Evolutionary conservation across 768 basidiomycete genomes (phyloP), one percentile per base, ranked within the genome.

Genomic region (Astraeus odoratus): DNA sequence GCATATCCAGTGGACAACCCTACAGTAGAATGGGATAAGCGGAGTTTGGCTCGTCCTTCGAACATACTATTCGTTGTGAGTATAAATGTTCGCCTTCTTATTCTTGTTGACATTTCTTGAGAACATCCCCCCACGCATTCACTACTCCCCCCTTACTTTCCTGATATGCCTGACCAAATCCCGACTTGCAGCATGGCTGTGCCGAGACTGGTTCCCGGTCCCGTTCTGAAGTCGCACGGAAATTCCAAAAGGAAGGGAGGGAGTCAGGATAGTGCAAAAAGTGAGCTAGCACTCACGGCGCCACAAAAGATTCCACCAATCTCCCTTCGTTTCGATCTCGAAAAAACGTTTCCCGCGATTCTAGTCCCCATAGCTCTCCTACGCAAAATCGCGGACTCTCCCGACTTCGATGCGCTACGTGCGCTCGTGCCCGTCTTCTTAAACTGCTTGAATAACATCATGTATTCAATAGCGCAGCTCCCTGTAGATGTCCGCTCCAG

Each of bases 331-430:
- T 67, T 65, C 43, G 46, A 62, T 30, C 56, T 71, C 18, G 61
- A 66, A 20, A 57, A 47, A 30, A 58, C 63, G 5, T 70, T 68
- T 46, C 67, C 69, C 1, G 65, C 67, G 1, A 65, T 72, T 42
- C 38, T 67, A 41, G 46, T 48, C 12, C 56, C 66, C 3, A 49
- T 60, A 18, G 51, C 50, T 0, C 51, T 61, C 41, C 60, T 72
- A 38, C 57, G 47, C 40, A 39, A 38, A 18, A 39, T 63, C 8
- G 45, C 56, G 10, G 52, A 52, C 13, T 49, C 59, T 1, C 52
- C 51, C 8, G 61, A 67, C 42, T 34, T 58, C 19, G 47, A 55
- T 29, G 56, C 63, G 9, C 39, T 65, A 23, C 61, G 55, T 20
- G 59, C 61, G n/a, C 52, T 65, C 27, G 47, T 55, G 3, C 54